These are phyloP conservation scores for Yamadazyma tumulicola DNA, from an alignment of 805 yeast species.

Conservation along the genomic window DNA sequence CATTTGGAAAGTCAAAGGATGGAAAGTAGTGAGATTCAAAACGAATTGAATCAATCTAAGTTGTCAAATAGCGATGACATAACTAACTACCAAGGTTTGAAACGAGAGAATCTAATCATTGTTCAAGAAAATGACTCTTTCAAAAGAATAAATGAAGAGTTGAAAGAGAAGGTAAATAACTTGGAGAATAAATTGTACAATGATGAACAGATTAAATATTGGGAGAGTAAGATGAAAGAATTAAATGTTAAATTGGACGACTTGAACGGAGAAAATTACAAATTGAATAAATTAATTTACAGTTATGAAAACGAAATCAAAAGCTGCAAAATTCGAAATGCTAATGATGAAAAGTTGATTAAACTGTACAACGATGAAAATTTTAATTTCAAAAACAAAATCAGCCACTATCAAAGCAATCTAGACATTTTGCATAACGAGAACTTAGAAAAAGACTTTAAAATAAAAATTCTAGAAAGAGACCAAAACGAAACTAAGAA, in stretches of 20 bases:
- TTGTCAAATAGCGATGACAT: slow-evolving; percentile 24
- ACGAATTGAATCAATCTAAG: slow-evolving; percentile 34
- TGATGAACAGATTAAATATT: slow-evolving; percentile 53
- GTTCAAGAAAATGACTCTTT: slow-evolving; percentile 67
- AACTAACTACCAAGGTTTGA: slow-evolving; percentile 32
- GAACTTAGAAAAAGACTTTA: slow-evolving; percentile 39
- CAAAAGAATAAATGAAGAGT: slow-evolving; percentile 50
- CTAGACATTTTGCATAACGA: slow-evolving; percentile 39
- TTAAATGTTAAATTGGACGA: slow-evolving; percentile 49
- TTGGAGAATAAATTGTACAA: slow-evolving; percentile 48
- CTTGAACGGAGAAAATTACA: slow-evolving; percentile 46
- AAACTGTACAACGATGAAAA: slow-evolving; percentile 58
- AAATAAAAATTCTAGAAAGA: slow-evolving; percentile 48
- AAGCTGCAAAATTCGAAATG: slow-evolving; percentile 50
- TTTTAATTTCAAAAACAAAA: slow-evolving; percentile 49
- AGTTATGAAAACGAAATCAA: slow-evolving; percentile 51
- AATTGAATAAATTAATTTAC: slow-evolving; percentile 49
- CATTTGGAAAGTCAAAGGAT: slow-evolving; percentile 32
- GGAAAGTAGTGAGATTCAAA: slow-evolving; percentile 29
- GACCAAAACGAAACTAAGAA: slow-evolving; percentile 56
- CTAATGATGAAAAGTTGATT: slow-evolving; percentile 48
- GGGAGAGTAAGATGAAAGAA: slow-evolving; percentile 54
- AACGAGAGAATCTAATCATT: slow-evolving; percentile 53
- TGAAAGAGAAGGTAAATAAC: slow-evolving; percentile 42
- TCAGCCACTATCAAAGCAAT: slow-evolving; percentile 37